Base-by-base conservation (phyloP, 441 rosid genomes). In the Gossypium gossypioides region DNA sequence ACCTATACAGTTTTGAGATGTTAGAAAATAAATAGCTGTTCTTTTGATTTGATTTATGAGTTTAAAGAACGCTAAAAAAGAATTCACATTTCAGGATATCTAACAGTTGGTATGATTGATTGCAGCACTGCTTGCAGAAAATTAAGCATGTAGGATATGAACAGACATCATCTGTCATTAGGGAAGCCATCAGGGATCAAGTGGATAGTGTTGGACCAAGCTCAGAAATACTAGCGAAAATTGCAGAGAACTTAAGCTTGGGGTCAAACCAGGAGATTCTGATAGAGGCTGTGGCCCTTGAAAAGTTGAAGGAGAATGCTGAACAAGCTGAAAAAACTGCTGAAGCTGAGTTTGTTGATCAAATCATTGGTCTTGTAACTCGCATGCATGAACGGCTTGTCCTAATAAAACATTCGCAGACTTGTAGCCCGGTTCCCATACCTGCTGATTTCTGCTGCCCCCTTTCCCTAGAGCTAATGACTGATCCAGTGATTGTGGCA, bases 401-500 rank as follows among this genome's bases (percentile, higher is more conserved):
- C 48, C 56, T 72, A 52, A 81, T 81, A 19, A 89, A 89, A 79
- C 98, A 89, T 82, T 83, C 97, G 6, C 82, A 81, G 81, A 75
- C 84, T 68, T 56, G 44, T 67, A 84, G 88, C 76, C 87, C 88
- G 0, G 87, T 91, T 66, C 81, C 93, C 51, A 55, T 55, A 55
- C 60, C 60, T 55, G 60, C 60, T 55, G 60, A 55, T 55, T 55
- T 55, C 60, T 55, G 60, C 29, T 55, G 60, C 29, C 60, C 60
- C 6, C 60, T 55, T 55, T 55, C 60, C 29, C 60, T 55, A 9
- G 60, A 55, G 29, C 60, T 55, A 55, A 55, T 55, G 99, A 91
- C 88, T 40, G 97, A 95, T 86, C 99, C 99, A 54, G 99, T 95
- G 64, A 92, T 92, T 75, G 95, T 95, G 48, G 82, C 90, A 51